Conservation (phyloP, 306 rosid genomes). For the Dalbergia cultrata region DNA sequence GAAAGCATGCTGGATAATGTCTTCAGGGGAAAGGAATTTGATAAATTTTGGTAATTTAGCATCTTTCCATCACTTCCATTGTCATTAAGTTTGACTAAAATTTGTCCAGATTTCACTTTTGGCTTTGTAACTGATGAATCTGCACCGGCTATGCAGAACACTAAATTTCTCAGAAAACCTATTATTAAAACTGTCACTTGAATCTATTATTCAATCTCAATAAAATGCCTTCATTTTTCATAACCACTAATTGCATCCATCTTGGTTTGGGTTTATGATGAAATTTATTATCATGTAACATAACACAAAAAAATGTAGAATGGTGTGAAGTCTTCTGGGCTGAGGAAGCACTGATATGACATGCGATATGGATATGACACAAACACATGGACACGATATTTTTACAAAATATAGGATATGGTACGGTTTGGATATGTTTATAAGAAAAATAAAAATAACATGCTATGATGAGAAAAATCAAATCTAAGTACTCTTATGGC, state of each 20-base stretch:
- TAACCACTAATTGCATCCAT: neutral
- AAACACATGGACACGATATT: too few relatives aligned
- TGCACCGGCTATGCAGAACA: neutral
- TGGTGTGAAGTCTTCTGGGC: neutral
- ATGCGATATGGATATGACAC: too few relatives aligned
- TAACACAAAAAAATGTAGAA: conserved; percentile 6
- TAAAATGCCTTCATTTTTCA: neutral
- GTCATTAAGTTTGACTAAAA: conserved; percentile 5
- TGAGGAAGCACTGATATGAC: too few relatives aligned
- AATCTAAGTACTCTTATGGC: too few relatives aligned
- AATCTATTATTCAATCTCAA: conserved; percentile 21
- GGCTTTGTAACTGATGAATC: neutral
- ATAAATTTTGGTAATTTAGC: conserved; percentile 6
- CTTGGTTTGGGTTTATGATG: neutral
- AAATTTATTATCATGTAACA: neutral
- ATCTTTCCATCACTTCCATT: neutral
- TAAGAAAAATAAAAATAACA: too few relatives aligned
- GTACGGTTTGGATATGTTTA: too few relatives aligned
- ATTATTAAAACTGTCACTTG: neutral
- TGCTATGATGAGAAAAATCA: too few relatives aligned
- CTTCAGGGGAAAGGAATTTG: conserved; percentile 5
- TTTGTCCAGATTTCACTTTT: neutral
- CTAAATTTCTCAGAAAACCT: neutral
- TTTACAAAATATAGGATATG: too few relatives aligned
- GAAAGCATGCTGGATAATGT: neutral